These are phyloP conservation scores for Gastrodia elata DNA, from an alignment of 106 monocot genomes.

Conservation along the genomic window DNA sequence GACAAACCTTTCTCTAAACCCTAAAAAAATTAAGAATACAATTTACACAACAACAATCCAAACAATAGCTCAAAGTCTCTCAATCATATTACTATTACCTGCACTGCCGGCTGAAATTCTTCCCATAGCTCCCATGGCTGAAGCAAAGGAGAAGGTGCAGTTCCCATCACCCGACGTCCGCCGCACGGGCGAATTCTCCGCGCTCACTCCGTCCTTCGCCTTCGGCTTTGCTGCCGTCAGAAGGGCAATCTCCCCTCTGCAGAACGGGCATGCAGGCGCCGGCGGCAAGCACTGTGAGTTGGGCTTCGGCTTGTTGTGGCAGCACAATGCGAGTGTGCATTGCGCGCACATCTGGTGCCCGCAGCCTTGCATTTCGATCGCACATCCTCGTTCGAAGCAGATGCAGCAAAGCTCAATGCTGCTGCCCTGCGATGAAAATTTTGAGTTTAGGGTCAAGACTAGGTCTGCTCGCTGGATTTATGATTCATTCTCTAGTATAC, in stretches of 20 bases:
- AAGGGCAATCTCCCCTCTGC: slow-evolving; percentile 61
- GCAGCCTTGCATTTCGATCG: slow-evolving; percentile 73
- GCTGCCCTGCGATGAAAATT: slow-evolving; percentile 25
- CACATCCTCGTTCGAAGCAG: slow-evolving; percentile 90
- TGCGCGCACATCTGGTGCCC: slow-evolving; percentile 96
- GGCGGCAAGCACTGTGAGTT: slow-evolving; percentile 27
- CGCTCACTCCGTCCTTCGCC: slow-evolving; percentile 20
- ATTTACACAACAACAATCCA: no score
- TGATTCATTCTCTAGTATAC: no score
- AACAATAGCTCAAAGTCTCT: slow-evolving; percentile 41
- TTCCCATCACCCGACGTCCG: slow-evolving; percentile 65
- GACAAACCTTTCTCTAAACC: no score
- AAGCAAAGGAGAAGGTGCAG: slow-evolving; percentile 72
- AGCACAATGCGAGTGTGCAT: slow-evolving; percentile 82
- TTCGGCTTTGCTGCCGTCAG: slow-evolving; percentile 46
- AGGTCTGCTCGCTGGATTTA: no score
- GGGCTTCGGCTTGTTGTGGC: slow-evolving; percentile 80
- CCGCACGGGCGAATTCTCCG: slow-evolving; percentile 19
- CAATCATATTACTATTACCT: slow-evolving; percentile 28
- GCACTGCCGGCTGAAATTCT: slow-evolving; percentile 47
- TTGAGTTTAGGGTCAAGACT: no score
- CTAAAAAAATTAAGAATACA: no score
- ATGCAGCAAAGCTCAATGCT: slow-evolving; percentile 76
- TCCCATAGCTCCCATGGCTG: slow-evolving; percentile 58
- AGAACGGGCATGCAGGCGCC: slow-evolving; percentile 64